A percentile compares a stretch with the other conserved stretches of the same genome.
Conservation (phyloP, 306 rosid species). For the Prosopis cineraria region DNA sequence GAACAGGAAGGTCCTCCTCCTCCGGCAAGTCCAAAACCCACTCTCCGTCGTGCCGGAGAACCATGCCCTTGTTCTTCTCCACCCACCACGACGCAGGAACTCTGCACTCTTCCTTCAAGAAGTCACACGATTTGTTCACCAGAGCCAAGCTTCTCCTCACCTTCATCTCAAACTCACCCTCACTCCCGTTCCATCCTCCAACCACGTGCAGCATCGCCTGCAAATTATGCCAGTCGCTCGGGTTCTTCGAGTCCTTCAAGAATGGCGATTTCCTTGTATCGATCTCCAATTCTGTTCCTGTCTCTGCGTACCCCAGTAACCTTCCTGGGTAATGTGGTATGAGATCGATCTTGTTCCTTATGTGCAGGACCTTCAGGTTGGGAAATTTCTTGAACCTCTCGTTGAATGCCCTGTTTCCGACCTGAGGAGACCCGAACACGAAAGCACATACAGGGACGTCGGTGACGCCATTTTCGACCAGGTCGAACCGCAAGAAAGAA, state of each 20-base stretch:
- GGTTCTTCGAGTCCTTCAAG: constrained; percentile 60
- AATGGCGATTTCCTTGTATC: constrained; percentile 55
- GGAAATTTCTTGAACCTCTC: constrained; percentile 31
- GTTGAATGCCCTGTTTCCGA: constrained; percentile 52
- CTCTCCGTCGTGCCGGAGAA: constrained; percentile 53
- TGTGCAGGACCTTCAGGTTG: constrained; percentile 51
- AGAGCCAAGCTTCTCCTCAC: constrained; percentile 70
- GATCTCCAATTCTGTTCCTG: constrained; percentile 49
- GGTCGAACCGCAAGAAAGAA: constrained; percentile 56
- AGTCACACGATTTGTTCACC: constrained; percentile 63
- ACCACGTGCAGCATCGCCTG: constrained; percentile 72
- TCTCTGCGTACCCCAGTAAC: constrained; percentile 44
- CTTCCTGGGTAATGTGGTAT: constrained; percentile 54
- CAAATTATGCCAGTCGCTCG: constrained; percentile 72
- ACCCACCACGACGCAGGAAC: constrained; percentile 70
- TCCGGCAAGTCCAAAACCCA: constrained; percentile 53
- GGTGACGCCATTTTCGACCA: constrained; percentile 56
- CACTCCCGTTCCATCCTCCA: constrained; percentile 72
- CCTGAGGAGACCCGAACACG: constrained; percentile 53
- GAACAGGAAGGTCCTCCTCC: constrained; percentile 63
- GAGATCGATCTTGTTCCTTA: constrained; percentile 48
- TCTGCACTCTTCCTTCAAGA: constrained; percentile 41
- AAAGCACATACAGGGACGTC: constrained; percentile 55
- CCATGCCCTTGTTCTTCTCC: constrained; percentile 75
- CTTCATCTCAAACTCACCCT: constrained; percentile 51